A percentile compares a stretch with the other conserved stretches of the same genome.
Conservation (phyloP, 2,329 filamentous ascomycete genomes). For the Alternaria metachromatica region DNA sequence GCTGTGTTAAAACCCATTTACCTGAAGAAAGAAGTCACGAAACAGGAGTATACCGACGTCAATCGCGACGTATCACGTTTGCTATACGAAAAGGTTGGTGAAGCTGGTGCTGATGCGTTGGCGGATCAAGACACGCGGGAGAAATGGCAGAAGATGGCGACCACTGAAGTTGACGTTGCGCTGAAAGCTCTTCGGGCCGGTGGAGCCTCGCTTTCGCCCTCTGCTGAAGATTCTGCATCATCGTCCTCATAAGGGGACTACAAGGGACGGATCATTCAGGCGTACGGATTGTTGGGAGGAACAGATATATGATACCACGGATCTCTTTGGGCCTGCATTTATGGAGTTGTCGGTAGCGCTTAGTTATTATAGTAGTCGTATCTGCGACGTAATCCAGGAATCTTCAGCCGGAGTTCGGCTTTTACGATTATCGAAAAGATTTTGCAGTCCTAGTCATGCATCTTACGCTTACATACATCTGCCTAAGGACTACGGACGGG, state of each 20-base stretch:
- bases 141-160: constrained; percentile 78
- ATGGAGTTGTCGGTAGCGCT: constrained; percentile 1
- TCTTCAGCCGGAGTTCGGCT: neutral
- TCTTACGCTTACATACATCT: neutral
- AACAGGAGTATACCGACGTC: constrained; percentile 90
- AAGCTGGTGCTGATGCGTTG: constrained; percentile 58
- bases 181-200: constrained; percentile 53
- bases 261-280: neutral
- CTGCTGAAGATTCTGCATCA: constrained; percentile 38
- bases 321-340: constrained; percentile 4
- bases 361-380: neutral
- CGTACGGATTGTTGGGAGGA: neutral
- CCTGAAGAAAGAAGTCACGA: constrained; percentile 77
- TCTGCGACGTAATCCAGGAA: neutral
- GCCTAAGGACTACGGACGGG: neutral
- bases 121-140: constrained; percentile 68
- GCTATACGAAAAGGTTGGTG: constrained; percentile 74
- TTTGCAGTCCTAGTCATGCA: neutral
- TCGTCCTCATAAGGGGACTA: constrained; percentile 30
- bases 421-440: neutral
- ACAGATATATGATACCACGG: constrained; percentile 12
- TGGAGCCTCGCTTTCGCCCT: constrained; percentile 25
- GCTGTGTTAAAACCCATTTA: constrained; percentile 83
- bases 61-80: constrained; percentile 88
- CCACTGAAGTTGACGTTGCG: constrained; percentile 78